Conservation (phyloP, 2,329 filamentous ascomycete species). For the Clonostachys rosea region DNA sequence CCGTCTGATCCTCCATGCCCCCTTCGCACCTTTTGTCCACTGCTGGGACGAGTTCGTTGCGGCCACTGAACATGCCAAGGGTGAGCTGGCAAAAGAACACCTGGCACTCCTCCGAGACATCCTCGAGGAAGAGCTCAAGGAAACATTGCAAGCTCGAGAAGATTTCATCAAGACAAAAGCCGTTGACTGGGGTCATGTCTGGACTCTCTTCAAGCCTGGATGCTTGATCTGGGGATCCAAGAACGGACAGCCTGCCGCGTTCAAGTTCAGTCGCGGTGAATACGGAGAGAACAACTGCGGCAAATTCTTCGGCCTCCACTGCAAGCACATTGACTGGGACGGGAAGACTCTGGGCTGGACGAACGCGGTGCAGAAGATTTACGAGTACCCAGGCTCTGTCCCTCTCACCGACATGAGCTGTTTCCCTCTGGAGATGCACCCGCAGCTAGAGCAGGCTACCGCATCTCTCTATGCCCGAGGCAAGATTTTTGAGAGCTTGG, state of each 20-base stretch:
- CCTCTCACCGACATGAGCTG: constrained; percentile 35
- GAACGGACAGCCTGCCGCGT: constrained; percentile 30
- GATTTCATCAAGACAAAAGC: constrained; percentile 49
- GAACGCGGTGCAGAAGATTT: constrained; percentile 24
- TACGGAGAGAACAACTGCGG: constrained; percentile 30
- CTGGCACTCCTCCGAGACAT: constrained; percentile 39
- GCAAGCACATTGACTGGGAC: constrained; percentile 40
- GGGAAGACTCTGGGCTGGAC: constrained; percentile 39
- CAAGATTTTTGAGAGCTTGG: constrained; percentile 35
- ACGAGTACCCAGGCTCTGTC: constrained; percentile 35
- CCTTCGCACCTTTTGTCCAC: constrained; percentile 62
- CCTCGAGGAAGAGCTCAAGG: constrained; percentile 44
- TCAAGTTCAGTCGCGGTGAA: constrained; percentile 27
- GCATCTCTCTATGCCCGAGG: constrained; percentile 31
- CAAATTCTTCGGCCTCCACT: constrained; percentile 28
- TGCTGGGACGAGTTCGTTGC: constrained; percentile 49
- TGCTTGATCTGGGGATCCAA: constrained; percentile 29
- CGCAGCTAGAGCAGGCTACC: constrained; percentile 25
- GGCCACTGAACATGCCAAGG: constrained; percentile 30
- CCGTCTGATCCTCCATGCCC: constrained; percentile 55
- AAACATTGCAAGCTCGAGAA: constrained; percentile 40
- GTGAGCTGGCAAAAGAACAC: constrained; percentile 37
- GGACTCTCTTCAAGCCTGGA: constrained; percentile 48
- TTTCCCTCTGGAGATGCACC: constrained; percentile 39
- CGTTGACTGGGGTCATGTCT: constrained; percentile 46